Conservation (phyloP, 805 yeast genomes). For the Cyberlindnera misumaiensis region DNA sequence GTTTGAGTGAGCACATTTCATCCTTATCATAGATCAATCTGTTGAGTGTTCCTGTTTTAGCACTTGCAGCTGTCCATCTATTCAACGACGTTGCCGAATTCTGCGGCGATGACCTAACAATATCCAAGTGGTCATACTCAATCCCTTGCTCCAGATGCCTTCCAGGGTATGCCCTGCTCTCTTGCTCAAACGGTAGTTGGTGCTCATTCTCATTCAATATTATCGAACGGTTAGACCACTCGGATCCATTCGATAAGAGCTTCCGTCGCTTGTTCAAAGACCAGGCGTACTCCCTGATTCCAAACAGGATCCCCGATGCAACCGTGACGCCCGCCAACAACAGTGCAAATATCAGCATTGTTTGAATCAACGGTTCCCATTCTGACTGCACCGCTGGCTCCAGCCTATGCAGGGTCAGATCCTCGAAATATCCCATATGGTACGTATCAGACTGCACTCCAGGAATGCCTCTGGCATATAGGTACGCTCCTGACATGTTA, state of each 20-base stretch:
- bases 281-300: conserved; percentile 24
- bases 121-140: conserved; percentile 3
- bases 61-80: neutral
- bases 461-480: conserved; percentile 17
- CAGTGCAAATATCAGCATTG: conserved; percentile 20
- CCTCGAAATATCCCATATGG: conserved; percentile 25
- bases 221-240: conserved; percentile 15
- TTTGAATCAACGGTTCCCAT: conserved; percentile 20
- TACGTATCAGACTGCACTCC: conserved; percentile 22
- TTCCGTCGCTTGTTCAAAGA: conserved; percentile 15
- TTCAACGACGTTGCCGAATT: neutral
- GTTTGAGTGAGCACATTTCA: conserved; percentile 14
- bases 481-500: too few species aligned
- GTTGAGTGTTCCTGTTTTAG: neutral
- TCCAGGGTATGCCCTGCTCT: conserved; percentile 18
- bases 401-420: conserved; percentile 11
- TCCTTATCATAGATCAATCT: conserved; percentile 11
- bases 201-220: conserved; percentile 1
- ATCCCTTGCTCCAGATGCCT: neutral
- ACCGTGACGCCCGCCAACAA: conserved; percentile 13
- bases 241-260: conserved; percentile 13
- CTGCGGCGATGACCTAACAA: conserved; percentile 8
- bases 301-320: conserved; percentile 18
- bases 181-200: neutral
- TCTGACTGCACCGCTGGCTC: conserved; percentile 8